A percentile compares a stretch with the other conserved stretches of the same genome.
Evolutionary conservation across 495 filamentous ascomycete genomes (phyloP).

Genomic region (Schizothecium vesticola): DNA sequence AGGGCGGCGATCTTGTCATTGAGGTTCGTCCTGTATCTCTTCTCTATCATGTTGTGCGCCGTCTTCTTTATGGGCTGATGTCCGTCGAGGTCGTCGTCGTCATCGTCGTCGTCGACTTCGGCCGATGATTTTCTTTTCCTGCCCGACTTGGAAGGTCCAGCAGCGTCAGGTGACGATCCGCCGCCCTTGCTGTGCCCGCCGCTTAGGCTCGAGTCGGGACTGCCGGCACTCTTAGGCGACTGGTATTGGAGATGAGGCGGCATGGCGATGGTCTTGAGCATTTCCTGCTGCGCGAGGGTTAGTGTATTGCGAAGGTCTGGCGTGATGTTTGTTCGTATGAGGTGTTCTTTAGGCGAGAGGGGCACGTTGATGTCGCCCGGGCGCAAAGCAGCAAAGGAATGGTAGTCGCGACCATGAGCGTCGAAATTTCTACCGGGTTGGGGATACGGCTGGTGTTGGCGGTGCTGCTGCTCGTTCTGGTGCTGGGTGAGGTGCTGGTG

Average conservation of each 20-base stretch:
- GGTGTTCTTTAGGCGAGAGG: conserved; percentile 10
- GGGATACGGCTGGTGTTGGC: conserved; percentile 21
- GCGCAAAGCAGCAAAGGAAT: background rate
- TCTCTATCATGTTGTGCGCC: conserved; percentile 93
- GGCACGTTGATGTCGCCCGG: background rate
- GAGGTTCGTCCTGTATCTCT: conserved; percentile 89
- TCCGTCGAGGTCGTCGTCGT: conserved; percentile 48
- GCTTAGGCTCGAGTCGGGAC: conserved; percentile 40
- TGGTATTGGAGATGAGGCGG: conserved; percentile 49
- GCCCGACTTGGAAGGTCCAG: conserved; percentile 42
- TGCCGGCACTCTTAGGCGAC: conserved; percentile 48
- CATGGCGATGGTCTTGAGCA: conserved; percentile 52
- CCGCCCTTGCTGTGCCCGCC: conserved; percentile 37
- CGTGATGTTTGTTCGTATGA: conserved; percentile 13
- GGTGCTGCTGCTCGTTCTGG: background rate
- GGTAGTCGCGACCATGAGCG: background rate
- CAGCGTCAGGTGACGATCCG: conserved; percentile 43
- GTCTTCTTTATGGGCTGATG: conserved; percentile 86
- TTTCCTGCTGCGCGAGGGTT: conserved; percentile 50
- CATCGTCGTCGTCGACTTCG: conserved; percentile 44
- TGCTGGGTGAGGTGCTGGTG: conserved; percentile 27
- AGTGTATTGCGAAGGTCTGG: conserved; percentile 31
- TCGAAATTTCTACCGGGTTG: background rate
- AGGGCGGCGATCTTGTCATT: conserved; percentile 95
- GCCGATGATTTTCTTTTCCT: conserved; percentile 62